A percentile compares a stretch with the other conserved stretches of the same genome.
Evolutionary conservation across 495 filamentous ascomycete species (phyloP).

Genomic region (Echria macrotheca): DNA sequence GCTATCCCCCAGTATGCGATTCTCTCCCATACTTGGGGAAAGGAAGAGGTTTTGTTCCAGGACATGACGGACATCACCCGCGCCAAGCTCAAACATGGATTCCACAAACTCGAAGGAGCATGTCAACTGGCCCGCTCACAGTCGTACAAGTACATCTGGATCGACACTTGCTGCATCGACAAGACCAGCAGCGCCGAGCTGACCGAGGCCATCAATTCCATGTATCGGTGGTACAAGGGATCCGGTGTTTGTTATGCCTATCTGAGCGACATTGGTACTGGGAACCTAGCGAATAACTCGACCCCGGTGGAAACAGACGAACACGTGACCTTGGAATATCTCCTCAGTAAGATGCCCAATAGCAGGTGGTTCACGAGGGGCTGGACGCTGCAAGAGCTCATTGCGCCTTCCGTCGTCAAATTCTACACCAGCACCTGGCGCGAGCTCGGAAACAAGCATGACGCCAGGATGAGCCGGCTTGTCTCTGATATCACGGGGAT

Average conservation of each 20-base stretch:
- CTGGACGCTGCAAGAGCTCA: too few species aligned
- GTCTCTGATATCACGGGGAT: neutral
- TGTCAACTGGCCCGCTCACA: neutral
- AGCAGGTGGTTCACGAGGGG: too few species aligned
- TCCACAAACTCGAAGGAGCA: neutral
- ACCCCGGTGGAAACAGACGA: neutral
- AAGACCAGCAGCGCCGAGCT: too few species aligned
- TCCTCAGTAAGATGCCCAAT: neutral
- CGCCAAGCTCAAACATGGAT: neutral
- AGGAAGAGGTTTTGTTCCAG: neutral
- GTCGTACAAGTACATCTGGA: too few species aligned
- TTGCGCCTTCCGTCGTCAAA: neutral
- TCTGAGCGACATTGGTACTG: neutral
- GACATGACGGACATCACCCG: neutral
- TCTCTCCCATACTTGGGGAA: neutral
- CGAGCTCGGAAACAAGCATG: neutral
- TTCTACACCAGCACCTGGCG: neutral
- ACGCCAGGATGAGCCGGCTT: neutral
- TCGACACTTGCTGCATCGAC: too few species aligned
- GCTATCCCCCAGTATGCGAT: neutral
- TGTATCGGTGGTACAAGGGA: neutral
- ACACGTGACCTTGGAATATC: neutral
- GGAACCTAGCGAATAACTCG: neutral
- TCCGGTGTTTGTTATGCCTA: neutral
- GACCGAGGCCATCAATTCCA: too few species aligned